A percentile compares a stretch with the other conserved stretches of the same genome.
Evolutionary conservation across 2,329 filamentous ascomycete genomes (phyloP).

Genomic region (Lomentospora prolificans): DNA sequence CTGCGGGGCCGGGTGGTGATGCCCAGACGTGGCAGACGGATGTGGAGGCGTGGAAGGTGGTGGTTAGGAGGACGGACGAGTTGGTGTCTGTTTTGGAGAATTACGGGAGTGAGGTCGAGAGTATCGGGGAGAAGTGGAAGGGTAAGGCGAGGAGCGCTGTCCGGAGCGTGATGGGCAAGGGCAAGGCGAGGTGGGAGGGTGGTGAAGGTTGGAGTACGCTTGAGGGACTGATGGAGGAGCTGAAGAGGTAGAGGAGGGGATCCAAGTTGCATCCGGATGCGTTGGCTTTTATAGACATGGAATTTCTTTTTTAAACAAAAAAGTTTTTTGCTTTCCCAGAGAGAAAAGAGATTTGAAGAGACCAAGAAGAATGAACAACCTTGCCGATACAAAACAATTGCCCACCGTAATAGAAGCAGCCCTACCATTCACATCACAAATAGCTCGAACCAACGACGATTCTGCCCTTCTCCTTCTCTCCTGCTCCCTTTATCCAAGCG

Average conservation of each 20-base stretch:
- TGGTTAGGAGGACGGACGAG: slow-evolving; percentile 71
- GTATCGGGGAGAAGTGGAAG: slow-evolving; percentile 73
- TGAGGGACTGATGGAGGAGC: slow-evolving; percentile 43
- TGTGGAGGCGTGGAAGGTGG: slow-evolving; percentile 55
- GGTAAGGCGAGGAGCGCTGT: slow-evolving; percentile 81
- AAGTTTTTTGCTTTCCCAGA: background rate
- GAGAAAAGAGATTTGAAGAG: too few relatives aligned
- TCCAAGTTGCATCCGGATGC: background rate
- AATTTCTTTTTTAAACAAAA: background rate
- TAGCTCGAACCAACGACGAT: too few relatives aligned
- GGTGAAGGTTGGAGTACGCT: slow-evolving; percentile 57
- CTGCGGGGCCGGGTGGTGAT: background rate
- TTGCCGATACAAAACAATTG: too few relatives aligned
- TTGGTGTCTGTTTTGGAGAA: slow-evolving; percentile 77
- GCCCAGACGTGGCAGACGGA: slow-evolving; percentile 37
- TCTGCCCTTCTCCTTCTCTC: too few relatives aligned
- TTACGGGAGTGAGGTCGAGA: slow-evolving; percentile 54
- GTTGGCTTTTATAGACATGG: background rate
- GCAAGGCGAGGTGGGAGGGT: slow-evolving; percentile 74
- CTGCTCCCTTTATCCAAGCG: too few relatives aligned
- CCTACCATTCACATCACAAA: too few relatives aligned
- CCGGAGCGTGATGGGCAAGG: slow-evolving; percentile 72
- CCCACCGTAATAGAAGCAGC: too few relatives aligned
- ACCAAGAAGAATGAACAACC: too few relatives aligned
- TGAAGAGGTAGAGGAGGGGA: slow-evolving; percentile 26